Evolutionary conservation across 192 early-diverging fungal species (phyloP).

Genomic region (Backusella mclennaniae): DNA sequence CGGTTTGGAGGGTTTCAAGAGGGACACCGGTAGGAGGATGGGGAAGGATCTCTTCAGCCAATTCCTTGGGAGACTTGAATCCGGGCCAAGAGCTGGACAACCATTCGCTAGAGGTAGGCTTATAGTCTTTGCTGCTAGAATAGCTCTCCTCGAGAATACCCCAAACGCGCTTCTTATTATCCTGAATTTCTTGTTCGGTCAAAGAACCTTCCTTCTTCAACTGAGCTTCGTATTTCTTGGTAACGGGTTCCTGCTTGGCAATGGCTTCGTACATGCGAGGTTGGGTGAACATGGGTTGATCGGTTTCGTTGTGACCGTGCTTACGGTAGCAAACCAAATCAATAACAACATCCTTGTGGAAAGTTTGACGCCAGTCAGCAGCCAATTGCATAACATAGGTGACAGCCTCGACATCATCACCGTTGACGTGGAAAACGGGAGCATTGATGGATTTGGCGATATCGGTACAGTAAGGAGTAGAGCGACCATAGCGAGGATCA

Average conservation of each 20-base stretch:
- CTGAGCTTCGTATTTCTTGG: slow-evolving; percentile 84
- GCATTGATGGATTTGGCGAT: slow-evolving; percentile 96
- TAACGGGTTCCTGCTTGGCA: slow-evolving; percentile 77
- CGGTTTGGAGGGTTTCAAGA: slow-evolving; percentile 70
- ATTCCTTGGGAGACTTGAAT: slow-evolving; percentile 74
- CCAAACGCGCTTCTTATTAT: slow-evolving; percentile 92
- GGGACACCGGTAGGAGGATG: slow-evolving; percentile 72
- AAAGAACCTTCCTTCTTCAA: slow-evolving; percentile 83
- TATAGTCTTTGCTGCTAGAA: slow-evolving; percentile 84
- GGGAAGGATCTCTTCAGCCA: slow-evolving; percentile 70
- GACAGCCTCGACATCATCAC: slow-evolving; percentile 96
- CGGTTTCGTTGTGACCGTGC: slow-evolving; percentile 99
- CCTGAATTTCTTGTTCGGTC: slow-evolving; percentile 77
- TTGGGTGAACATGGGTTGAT: slow-evolving; percentile 98
- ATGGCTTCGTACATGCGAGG: slow-evolving; percentile 96
- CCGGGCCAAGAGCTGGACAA: slow-evolving; percentile 92
- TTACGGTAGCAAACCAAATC: slow-evolving; percentile 97
- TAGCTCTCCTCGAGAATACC: slow-evolving; percentile 91
- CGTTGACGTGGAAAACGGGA: slow-evolving; percentile 99
- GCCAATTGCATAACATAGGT: slow-evolving; percentile 94
- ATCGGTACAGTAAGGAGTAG: slow-evolving; percentile 95
- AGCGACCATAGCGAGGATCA: slow-evolving; percentile 92
- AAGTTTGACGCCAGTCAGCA: slow-evolving; percentile 93
- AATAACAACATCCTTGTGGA: slow-evolving; percentile 95
- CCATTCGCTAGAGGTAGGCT: slow-evolving; percentile 91